Base-by-base conservation (phyloP, 768 basidiomycete species). In the Fomitopsis pulvina region DNA sequence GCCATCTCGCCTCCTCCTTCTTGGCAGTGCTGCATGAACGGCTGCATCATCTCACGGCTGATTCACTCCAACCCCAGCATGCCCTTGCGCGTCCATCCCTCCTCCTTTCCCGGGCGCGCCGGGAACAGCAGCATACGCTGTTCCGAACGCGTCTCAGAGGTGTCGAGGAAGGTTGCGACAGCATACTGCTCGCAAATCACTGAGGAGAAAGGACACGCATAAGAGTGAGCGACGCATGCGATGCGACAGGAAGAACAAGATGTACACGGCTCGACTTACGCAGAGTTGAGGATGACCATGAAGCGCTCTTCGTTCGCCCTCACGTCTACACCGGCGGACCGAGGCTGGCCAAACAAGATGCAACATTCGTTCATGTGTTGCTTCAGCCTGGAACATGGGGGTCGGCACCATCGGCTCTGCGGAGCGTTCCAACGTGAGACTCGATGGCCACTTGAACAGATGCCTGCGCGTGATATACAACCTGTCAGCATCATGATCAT, bases 371-470 rank as follows among this genome's bases (percentile, higher is more conserved):
- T 62, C 5, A 65, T 67, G 9, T 22, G 11, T 8, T 34, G 42
- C 42, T 63, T 71, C 29, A 80, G 62, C 83, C 34, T 67, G 67
- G 10, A 85, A 60, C 8, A 76, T 74, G 1, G 39, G 3, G 3
- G 57, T 28, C 0, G 78, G 55, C 10, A 77, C 71, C 0, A 71
- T 60, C 3, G 66, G 71, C 37, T 75, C 71, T 37, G 65, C 64
- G 21, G 73, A 68, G 6, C 74, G 65, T 14, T 62, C 64, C 6
- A 83, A 61, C 1, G 61, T 56, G 54, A 85, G 54, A 2, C 58
- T 56, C 7, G 54, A 48, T 1, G 84, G 83, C 83, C 82, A 85
- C 0, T 69, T 74, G 2, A 77, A 69, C 6, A 71, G 53, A 41
- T 64, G 76, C 47, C 84, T 86, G 57, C 7, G 24, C n/a, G 28